Evolutionary conservation across 768 basidiomycete genomes (phyloP), one percentile per base, ranked within the genome.

Genomic region (Auricularia sp.): DNA sequence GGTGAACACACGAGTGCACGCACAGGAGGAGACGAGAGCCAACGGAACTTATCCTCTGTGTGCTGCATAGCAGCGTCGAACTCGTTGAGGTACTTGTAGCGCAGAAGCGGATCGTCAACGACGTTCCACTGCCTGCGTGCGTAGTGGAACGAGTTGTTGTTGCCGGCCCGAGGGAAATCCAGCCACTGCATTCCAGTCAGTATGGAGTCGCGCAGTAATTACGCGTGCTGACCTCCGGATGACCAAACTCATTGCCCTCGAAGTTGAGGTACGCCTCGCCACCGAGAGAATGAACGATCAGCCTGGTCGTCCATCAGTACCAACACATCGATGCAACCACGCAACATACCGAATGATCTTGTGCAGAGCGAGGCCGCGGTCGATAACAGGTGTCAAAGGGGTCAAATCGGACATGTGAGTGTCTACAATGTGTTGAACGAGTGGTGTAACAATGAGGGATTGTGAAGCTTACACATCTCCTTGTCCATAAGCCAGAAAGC

Each of bases 401-500:
- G 87, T 79, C 65, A 95, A 44, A 72, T 93, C 90, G 34, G 92
- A 95, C 96, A 98, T 98, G 75, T 95, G 82, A 3, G 93, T 93
- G 74, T 96, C 92, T 93, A 65, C 34, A 11, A 12, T 10, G 39
- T n/a, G 2, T 29, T 53, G 5, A 36, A 16, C 5, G 36, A 8
- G 11, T 63, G 42, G 61, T 56, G 67, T 56, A 60, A 4, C 54
- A 11, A 64, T 60, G 35, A 68, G 60, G 42, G 12, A 4, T 53
- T 11, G 33, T 23, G 34, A 62, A 64, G 79, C 85, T 70, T 80
- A 94, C 95, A 98, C 97, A 99, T 99, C 76, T 98, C 97, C 77
- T 96, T 96, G 76, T 99, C 97, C 97, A 99, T 99, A 65, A 98
- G 76, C 97, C 97, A 99, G 77, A 99, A 99, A 3, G 97, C 97